Base-by-base conservation (phyloP, 2,329 filamentous ascomycete species). In the Pyrenochaeta sp. region DNA sequence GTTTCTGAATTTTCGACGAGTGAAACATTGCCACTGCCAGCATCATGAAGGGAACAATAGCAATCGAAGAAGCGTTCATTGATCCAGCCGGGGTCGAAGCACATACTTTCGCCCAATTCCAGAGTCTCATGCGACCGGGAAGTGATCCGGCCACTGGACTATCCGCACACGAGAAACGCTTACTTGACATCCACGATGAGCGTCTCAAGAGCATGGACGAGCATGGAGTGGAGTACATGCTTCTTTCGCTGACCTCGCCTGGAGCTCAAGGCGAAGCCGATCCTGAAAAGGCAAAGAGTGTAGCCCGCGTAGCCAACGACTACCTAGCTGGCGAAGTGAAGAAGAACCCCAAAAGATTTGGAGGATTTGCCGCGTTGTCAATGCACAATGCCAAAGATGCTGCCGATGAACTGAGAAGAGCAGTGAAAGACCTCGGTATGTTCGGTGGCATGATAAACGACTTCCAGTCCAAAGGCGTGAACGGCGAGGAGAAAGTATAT, bases 391-490 rank as follows among this genome's bases (percentile, higher is more conserved):
- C 64, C 7, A 42, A 59, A 23, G 58, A 67, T 31, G 67, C 67
- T 23, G 60, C 63, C 1, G 54, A 60, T 2, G 65, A 68, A 35
- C 29, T 68, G 24, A 41, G 53, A 26, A 48, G 67, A 41, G 62
- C 65, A 5, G 59, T 69, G 1, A 65, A 58, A 27, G 54, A 67
- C 35, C 46, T 79, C 35, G 82, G 83, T n/a, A 86, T 87, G 72
- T 78, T 82, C 47, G 84, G 84, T 3, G 82, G 77, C 3, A 68
- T 87, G 4, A 76, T 87, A 7, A 67, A 69, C 35, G 63, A 67
- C 37, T 66, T 60, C 31, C 65, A 69, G 40, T 61, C 60, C 5
- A 62, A 57, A n/a, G 65, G 65, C 3, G 32, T 35, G 2, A 51
- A 66, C 3, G 66, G 52, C 10, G 58, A 64, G 22, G 60, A 59